Percentiles rank a stretch among this genome's conserved stretches.
Conservation (phyloP, 805 yeast species). For the Zygosaccharomyces siamensis region DNA sequence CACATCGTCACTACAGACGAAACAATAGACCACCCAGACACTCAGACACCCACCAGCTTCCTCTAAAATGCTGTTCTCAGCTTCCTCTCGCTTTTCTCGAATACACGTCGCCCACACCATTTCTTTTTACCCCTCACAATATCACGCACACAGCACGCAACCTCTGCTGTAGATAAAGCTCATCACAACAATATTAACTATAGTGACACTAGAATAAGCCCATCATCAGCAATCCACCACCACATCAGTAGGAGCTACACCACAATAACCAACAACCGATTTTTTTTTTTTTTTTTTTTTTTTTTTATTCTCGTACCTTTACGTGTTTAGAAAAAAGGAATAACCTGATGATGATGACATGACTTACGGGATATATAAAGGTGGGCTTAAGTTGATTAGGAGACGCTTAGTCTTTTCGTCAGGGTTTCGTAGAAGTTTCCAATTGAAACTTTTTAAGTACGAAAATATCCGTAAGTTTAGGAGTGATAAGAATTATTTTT, state of each 20-base stretch:
- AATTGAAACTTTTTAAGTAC: neutral
- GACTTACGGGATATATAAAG: constrained; percentile 1
- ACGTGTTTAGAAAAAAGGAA: neutral
- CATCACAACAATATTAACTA: neutral
- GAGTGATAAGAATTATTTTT: neutral
- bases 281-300: neutral
- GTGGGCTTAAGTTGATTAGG: neutral
- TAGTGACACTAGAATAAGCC: neutral
- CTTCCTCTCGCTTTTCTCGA: neutral
- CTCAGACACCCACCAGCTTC: neutral
- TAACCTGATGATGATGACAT: neutral
- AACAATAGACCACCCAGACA: neutral
- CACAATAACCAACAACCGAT: neutral
- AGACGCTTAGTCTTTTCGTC: neutral
- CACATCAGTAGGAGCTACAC: neutral
- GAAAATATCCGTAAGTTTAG: neutral
- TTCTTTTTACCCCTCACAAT: neutral
- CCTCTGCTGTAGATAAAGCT: neutral
- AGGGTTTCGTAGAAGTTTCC: neutral
- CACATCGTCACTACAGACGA: too few species aligned
- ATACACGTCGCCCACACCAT: neutral
- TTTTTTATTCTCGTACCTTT: neutral
- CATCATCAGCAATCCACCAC: neutral
- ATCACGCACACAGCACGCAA: neutral
- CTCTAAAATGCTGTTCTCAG: neutral